Base-by-base conservation (phyloP, 108 stramenopile species). In the Nitzschia inconspicua region DNA sequence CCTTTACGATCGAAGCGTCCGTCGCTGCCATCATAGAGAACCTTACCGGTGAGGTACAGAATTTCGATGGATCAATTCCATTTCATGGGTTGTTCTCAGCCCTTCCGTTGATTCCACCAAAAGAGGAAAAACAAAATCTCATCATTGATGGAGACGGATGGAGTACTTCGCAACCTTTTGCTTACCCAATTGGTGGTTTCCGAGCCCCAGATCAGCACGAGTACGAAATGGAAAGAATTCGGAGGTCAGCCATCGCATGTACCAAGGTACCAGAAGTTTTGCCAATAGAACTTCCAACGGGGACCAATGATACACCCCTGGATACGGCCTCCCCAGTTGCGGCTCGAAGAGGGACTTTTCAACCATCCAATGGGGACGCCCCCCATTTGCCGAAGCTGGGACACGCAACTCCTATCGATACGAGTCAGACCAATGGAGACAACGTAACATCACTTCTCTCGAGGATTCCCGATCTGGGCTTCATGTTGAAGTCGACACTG, bases 391-490 rank as follows among this genome's bases (percentile, higher is more conserved):
- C n/a, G n/a, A n/a, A n/a, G n/a, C n/a, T n/a, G n/a, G n/a, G n/a
- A n/a, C n/a, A n/a, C n/a, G n/a, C n/a, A n/a, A n/a, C n/a, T n/a
- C n/a, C n/a, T n/a, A 28, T 58, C 9, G n/a, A 42, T n/a, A 29
- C 20, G 11, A 2, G 4, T 0, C 25, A 44, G 14, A 35, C 10
- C 25, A 28, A 3, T 1, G 53, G 24, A 3, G 53, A 18, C 37
- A 29, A 27, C 3, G 42, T 57, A 9, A 13, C 30, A 34, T 9
- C 28, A 3, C 34, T 66, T 16, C 13, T 46, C 10, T 30, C 16
- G 23, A 53, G 55, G 49, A 58, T 73, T 30, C 72, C 72, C 3
- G 65, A 73, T 44, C 37, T 73, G 43, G 58, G 56, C 27, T 73
- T 73, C 52, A 73, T 73, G 72, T 31, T 66, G 27, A 28, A 56